Percentiles rank a stretch among this genome's conserved stretches.
These are phyloP conservation scores for Ophiostoma sp. DNA, from an alignment of 2,329 filamentous ascomycete genomes.

Conservation along the genomic window DNA sequence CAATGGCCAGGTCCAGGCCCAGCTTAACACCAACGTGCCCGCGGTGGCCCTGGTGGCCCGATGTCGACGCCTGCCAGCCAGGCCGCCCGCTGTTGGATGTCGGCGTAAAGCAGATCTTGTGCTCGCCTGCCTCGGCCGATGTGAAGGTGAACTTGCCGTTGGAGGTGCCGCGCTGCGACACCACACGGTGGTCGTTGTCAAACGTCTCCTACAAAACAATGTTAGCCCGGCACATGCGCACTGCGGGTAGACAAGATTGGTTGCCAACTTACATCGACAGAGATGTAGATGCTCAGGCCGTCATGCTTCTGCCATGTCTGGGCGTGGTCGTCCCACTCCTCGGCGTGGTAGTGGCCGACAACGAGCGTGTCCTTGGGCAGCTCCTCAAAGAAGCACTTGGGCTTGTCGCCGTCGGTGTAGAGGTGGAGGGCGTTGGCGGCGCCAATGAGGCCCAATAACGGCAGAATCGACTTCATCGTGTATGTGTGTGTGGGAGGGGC, in stretches of 20 bases:
- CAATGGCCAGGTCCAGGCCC: slow-evolving; percentile 84
- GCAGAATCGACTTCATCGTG: slow-evolving; percentile 56
- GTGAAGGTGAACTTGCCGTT: slow-evolving; percentile 91
- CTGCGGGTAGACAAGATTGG: background rate
- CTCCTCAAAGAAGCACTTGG: slow-evolving; percentile 98
- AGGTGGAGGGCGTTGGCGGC: slow-evolving; percentile 83
- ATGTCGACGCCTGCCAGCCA: slow-evolving; percentile 64
- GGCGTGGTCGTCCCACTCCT: slow-evolving; percentile 70
- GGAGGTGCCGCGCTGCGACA: slow-evolving; percentile 71
- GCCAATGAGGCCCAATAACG: slow-evolving; percentile 60
- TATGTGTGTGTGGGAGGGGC: background rate
- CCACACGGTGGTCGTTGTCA: slow-evolving; percentile 94
- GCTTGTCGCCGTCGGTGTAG: slow-evolving; percentile 77
- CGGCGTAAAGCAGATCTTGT: slow-evolving; percentile 90
- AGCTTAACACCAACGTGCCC: slow-evolving; percentile 75
- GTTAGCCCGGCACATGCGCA: too few relatives aligned
- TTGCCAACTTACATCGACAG: slow-evolving; percentile 63
- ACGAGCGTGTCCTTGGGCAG: slow-evolving; percentile 95
- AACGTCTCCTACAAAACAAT: slow-evolving; percentile 64
- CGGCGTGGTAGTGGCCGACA: slow-evolving; percentile 82
- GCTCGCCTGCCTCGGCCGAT: slow-evolving; percentile 88
- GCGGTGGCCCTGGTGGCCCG: slow-evolving; percentile 28
- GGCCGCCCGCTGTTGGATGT: slow-evolving; percentile 63
- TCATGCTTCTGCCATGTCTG: slow-evolving; percentile 66
- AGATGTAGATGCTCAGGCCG: slow-evolving; percentile 78